Evolutionary conservation across 768 basidiomycete genomes (phyloP), one percentile per base, ranked within the genome.

Genomic region (Hygrocybe coccinea): DNA sequence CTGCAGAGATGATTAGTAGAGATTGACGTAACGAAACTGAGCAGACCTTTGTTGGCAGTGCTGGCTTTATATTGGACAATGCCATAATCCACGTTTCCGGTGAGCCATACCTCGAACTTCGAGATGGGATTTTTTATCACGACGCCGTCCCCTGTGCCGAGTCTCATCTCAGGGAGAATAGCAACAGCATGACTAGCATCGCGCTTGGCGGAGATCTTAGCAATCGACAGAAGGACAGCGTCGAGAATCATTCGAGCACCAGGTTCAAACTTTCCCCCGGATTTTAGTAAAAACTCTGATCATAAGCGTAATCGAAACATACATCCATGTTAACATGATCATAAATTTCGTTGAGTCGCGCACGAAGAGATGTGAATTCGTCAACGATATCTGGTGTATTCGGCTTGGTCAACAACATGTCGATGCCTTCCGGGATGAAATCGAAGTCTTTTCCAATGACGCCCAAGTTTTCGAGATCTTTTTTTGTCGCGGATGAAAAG

Each of bases 191-290:
- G 19, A 1, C 56, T 59, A 50, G 58, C 17, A 53, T 57, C 9
- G 3, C 6, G 15, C 22, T 38, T 3, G 51, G 47, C 56, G 35
- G 62, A 62, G 29, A 4, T 29, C 4, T 4, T 4, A 59, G 45
- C 35, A 57, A 69, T 65, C 15, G 67, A 34, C 54, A 71, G 59
- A 54, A 70, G 59, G 57, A 71, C 59, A 19, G 67, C 66, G 44
- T 71, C 63, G 56, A 68, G 63, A 57, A 71, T 63, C 67, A 71
- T 71, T 33, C 65, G 64, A 7, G 62, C 57, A 48, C 66, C 64
- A 41, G 66, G 45, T 61, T 56, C 58, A 44, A 60, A 64, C 68
- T 71, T 55, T 21, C 7, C 43, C 43, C 43, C 25, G 60, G 58
- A 48, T 61, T 59, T 21, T 36, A 44, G 56, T 65, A 44, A 59